These are phyloP conservation scores for Hygrocybe punicea DNA, from an alignment of 768 basidiomycete genomes.

Conservation along the genomic window DNA sequence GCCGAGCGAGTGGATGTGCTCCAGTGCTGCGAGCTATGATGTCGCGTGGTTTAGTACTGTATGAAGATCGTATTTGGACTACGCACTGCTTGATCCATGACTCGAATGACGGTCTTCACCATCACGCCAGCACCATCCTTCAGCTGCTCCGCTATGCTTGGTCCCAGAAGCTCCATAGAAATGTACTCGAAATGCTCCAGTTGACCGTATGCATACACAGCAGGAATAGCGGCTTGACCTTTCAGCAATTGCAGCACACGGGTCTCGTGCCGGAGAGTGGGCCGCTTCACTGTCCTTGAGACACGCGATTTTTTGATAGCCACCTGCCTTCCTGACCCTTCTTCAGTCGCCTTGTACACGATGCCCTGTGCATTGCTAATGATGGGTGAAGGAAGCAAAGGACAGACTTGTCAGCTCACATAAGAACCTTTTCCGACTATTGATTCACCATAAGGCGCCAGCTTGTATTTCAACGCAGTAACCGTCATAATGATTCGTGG, in stretches of 20 bases:
- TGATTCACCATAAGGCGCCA: constrained; percentile 15
- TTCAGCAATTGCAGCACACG: constrained; percentile 26
- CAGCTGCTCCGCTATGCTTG: constrained; percentile 17
- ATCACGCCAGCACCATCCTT: constrained; percentile 15
- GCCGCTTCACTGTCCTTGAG: constrained; percentile 26
- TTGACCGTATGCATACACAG: constrained; percentile 30
- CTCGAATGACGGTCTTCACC: constrained; percentile 20
- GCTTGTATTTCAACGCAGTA: constrained; percentile 16
- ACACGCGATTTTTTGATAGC: constrained; percentile 35
- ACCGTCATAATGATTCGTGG: neutral
- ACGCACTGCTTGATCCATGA: constrained; percentile 25
- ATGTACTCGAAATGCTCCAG: constrained; percentile 36
- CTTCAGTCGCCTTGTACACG: constrained; percentile 23
- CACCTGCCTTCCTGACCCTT: constrained; percentile 15
- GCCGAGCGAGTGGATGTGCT: constrained; percentile 31
- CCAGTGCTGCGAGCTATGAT: constrained; percentile 24
- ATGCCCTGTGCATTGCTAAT: constrained; percentile 16
- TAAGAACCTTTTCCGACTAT: constrained; percentile 2
- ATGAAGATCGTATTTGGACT: neutral
- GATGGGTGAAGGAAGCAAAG: constrained; percentile 3
- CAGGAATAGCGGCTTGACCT: constrained; percentile 32
- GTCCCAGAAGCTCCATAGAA: constrained; percentile 32
- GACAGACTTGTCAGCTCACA: constrained; percentile 2
- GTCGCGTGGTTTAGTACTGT: constrained; percentile 6
- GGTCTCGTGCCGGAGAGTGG: constrained; percentile 29